A percentile compares a stretch with the other conserved stretches of the same genome.
These are phyloP conservation scores for Ophiostoma sp. DNA, from an alignment of 2,329 filamentous ascomycete species.

Conservation along the genomic window DNA sequence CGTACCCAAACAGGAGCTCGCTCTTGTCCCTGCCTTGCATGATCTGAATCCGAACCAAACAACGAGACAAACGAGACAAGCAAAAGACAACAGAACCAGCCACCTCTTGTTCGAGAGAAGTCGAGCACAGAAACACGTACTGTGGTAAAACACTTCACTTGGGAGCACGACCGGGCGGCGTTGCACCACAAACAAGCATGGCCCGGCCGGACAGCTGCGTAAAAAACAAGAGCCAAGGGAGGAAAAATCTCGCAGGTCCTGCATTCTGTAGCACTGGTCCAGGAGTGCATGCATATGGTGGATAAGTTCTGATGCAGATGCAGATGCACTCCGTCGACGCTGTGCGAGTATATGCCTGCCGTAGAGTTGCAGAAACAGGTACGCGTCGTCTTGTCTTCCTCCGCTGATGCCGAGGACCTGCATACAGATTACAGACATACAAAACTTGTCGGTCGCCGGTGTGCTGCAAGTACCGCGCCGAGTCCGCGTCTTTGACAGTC, in stretches of 20 bases:
- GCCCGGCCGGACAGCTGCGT: not conserved
- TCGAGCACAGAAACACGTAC: not conserved
- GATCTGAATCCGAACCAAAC: not conserved
- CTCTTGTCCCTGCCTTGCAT: not conserved
- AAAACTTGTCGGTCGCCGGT: not conserved
- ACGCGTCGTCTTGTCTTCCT: not conserved
- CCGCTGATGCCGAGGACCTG: not conserved
- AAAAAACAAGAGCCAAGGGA: not conserved
- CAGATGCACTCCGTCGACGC: not conserved
- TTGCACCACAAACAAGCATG: not conserved
- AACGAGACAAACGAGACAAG: not conserved
- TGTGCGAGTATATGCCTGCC: not conserved
- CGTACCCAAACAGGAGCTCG: not conserved
- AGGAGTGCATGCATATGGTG: conserved; percentile 16
- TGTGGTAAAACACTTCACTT: not conserved
- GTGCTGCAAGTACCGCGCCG: not conserved
- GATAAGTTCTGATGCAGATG: no score
- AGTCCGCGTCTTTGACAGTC: not conserved
- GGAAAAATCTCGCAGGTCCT: not conserved
- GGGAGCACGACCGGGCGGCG: not conserved
- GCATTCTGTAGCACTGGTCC: not conserved
- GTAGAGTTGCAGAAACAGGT: not conserved
- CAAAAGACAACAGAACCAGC: not conserved
- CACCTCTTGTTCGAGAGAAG: not conserved
- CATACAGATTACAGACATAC: not conserved